Evolutionary conservation across 2,329 filamentous ascomycete genomes (phyloP), one percentile per base, ranked within the genome.

Genomic region (Fusarium foetens): DNA sequence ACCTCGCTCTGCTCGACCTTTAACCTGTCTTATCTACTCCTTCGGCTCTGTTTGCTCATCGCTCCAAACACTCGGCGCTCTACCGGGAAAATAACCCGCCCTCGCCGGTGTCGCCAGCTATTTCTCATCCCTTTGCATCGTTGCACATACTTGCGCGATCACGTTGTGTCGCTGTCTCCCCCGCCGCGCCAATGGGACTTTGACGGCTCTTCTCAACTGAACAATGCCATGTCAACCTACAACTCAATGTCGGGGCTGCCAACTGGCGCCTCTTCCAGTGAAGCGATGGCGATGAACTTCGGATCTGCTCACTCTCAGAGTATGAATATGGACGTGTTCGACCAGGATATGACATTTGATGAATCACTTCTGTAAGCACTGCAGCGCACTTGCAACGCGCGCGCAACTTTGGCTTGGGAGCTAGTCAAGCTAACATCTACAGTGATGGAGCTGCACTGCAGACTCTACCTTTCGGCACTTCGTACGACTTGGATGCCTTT

Each of bases 401-500:
- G 66, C 66, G 65, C 66, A 64, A 69, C 35, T 52, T 12, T 19
- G 55, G 23, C 46, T 25, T 8, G 19, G 55, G 27, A 48, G n/a
- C 33, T 23, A 45, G 49, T 43, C 49, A 62, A 66, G 66, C 70
- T 76, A 66, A 76, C 64, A 68, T 51, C 53, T 57, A 38, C 61
- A 83, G 81, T 35, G 81, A 83, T 53, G 78, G 76, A 70, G 72
- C 77, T 63, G 68, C 79, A 31, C 70, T 83, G 61, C 79, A 80
- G 39, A 77, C 77, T 53, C 77, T 83, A n/a, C 86, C 88, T 7
- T 91, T 90, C 66, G 87, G 87, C 6, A 86, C 87, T 6, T 83
- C 85, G 8, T 91, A 91, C 81, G 89, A 91, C 71, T 86, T 91
- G 74, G 88, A 90, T 58, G 82, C 84, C 71, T 88, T 89, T 73